Evolutionary conservation across 257 asterid species (phyloP).

Genomic region (Plantago elongata): DNA sequence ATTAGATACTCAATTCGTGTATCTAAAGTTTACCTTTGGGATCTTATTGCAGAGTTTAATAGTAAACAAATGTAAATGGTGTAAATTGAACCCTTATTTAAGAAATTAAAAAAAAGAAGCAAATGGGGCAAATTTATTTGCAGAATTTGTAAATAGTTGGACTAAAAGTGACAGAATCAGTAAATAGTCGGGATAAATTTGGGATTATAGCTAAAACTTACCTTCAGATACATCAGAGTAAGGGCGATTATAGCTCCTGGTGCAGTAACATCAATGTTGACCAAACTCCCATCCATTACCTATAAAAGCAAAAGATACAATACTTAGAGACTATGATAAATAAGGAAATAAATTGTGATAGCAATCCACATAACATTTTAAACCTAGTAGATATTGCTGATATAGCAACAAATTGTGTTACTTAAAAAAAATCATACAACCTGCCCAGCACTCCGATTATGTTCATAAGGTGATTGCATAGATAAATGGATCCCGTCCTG

Average conservation of each 20-base stretch:
- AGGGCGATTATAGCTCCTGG: slow-evolving; percentile 94
- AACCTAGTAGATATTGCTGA: slow-evolving; percentile 5
- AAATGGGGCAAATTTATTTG: background rate
- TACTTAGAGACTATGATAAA: slow-evolving; percentile 23
- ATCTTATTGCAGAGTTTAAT: too few species aligned
- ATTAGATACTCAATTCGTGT: background rate
- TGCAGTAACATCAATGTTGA: slow-evolving; percentile 91
- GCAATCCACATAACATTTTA: background rate
- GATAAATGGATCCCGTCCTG: slow-evolving; percentile 56
- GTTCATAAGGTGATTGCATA: slow-evolving; percentile 54
- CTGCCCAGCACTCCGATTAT: slow-evolving; percentile 71
- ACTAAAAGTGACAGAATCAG: background rate
- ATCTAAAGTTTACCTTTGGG: too few species aligned
- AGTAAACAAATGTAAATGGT: background rate
- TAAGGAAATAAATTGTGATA: slow-evolving; percentile 4
- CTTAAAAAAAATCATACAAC: slow-evolving; percentile 30
- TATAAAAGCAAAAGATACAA: slow-evolving; percentile 26
- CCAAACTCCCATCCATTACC: slow-evolving; percentile 59
- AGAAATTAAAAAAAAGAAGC: too few species aligned
- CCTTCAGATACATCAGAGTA: slow-evolving; percentile 85
- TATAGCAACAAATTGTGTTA: background rate
- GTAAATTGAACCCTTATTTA: background rate
- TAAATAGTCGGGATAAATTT: background rate
- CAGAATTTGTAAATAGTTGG: slow-evolving; percentile 1
- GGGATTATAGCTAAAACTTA: slow-evolving; percentile 32